A percentile compares a stretch with the other conserved stretches of the same genome.
phyloP scores from a whole-genome alignment of 805 yeast genomes.

The Isabelozyma pseudorhagii region DNA sequence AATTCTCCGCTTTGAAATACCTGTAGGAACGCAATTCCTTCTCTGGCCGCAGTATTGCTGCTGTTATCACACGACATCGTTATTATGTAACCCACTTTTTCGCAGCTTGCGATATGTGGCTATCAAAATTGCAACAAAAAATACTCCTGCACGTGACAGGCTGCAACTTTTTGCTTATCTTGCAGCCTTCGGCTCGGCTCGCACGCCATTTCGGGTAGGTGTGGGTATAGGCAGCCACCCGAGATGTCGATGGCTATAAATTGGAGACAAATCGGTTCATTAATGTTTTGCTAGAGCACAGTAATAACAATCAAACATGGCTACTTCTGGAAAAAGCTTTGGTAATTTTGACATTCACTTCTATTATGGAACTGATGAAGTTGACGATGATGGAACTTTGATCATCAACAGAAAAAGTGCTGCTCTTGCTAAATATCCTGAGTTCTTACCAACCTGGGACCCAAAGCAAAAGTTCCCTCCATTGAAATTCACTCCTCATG shows the following conservation, averaged over 20 bases:
- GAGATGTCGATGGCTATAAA: neutral
- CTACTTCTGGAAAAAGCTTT: slow-evolving; percentile 4
- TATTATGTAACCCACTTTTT: too few relatives aligned
- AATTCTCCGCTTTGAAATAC: too few relatives aligned
- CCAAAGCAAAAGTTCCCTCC: slow-evolving; percentile 19
- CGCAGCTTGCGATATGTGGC: neutral
- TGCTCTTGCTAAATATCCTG: slow-evolving; percentile 14
- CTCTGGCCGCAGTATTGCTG: too few relatives aligned
- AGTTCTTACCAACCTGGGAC: slow-evolving; percentile 24
- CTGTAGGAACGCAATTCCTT: too few relatives aligned
- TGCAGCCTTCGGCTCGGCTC: neutral
- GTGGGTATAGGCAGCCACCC: neutral
- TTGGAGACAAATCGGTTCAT: neutral
- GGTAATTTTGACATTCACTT: slow-evolving; percentile 28
- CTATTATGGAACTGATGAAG: slow-evolving; percentile 9
- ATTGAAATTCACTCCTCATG: slow-evolving; percentile 13
- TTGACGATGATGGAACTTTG: slow-evolving; percentile 13
- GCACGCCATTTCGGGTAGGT: neutral
- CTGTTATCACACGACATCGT: too few relatives aligned
- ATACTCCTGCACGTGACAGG: neutral
- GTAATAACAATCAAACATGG: neutral
- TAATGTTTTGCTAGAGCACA: neutral
- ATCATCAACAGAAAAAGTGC: slow-evolving; percentile 15
- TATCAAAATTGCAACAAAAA: neutral
- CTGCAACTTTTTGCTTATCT: neutral